Evolutionary conservation across 257 asterid genomes (phyloP).

Genomic region (Plectranthus barbatus): DNA sequence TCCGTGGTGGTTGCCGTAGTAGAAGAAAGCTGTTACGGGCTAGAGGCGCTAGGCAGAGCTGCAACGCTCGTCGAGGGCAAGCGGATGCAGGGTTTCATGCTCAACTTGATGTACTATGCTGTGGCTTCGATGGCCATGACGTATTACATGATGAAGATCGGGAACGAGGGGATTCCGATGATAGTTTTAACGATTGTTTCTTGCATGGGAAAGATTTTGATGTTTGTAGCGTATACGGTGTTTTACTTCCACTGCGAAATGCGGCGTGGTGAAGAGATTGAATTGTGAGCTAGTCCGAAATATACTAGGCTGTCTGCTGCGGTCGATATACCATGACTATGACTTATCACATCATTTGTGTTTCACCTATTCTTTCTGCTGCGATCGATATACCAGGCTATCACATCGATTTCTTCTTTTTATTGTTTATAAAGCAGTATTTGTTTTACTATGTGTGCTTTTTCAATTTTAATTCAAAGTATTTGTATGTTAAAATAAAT

Average conservation of each 20-base stretch:
- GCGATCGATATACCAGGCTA: too few relatives aligned
- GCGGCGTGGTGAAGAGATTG: constrained; percentile 39
- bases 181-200: neutral
- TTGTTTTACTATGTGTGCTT: too few relatives aligned
- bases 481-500: too few relatives aligned
- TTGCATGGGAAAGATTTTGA: constrained; percentile 22
- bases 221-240: constrained; percentile 27
- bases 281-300: constrained; percentile 13
- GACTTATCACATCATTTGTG: too few relatives aligned
- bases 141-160: neutral
- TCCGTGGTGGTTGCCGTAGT: constrained; percentile 36
- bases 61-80: constrained; percentile 34
- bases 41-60: constrained; percentile 40
- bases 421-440: too few relatives aligned
- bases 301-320: constrained; percentile 17
- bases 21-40: constrained; percentile 37
- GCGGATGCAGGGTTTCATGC: constrained; percentile 32
- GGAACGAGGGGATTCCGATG: neutral
- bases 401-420: too few relatives aligned
- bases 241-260: constrained; percentile 42
- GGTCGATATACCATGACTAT: neutral
- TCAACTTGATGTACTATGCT: constrained; percentile 14
- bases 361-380: too few relatives aligned
- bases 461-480: too few relatives aligned
- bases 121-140: constrained; percentile 1